Evolutionary conservation across 192 early-diverging fungal species (phyloP).

Genomic region (Coemansia sp.): DNA sequence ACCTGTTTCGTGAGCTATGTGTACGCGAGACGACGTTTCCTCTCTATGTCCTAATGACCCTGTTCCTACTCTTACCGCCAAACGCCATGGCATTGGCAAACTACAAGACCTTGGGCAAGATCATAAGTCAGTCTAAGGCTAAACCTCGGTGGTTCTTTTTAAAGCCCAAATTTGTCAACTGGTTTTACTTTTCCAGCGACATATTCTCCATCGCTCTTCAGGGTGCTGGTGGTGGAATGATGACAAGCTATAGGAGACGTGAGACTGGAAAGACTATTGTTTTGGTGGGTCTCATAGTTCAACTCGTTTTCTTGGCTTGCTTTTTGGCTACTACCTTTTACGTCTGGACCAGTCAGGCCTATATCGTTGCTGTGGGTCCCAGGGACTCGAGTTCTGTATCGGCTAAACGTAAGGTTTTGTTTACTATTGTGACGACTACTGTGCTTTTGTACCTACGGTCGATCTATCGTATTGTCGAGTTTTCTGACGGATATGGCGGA

Average conservation of each 20-base stretch:
- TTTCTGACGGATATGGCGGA: conserved; percentile 47
- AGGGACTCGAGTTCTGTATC: conserved; percentile 14
- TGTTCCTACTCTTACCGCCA: conserved; percentile 41
- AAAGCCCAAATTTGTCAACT: conserved; percentile 40
- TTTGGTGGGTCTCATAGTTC: conserved; percentile 45
- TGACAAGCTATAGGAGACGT: conserved; percentile 16
- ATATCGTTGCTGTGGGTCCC: conserved; percentile 16
- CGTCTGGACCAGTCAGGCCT: conserved; percentile 35
- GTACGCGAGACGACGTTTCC: conserved; percentile 42
- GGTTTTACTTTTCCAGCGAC: conserved; percentile 58
- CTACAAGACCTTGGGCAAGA: conserved; percentile 43
- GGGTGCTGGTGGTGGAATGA: conserved; percentile 56
- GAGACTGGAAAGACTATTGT: conserved; percentile 48
- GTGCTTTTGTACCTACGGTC: conserved; percentile 48
- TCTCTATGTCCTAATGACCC: conserved; percentile 42
- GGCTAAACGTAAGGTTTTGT: conserved; percentile 41
- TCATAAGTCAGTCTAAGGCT: conserved; percentile 16
- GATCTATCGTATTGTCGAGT: conserved; percentile 58
- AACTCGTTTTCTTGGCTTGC: conserved; percentile 51
- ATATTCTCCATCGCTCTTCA: conserved; percentile 53
- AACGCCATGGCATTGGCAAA: conserved; percentile 48
- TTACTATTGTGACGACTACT: conserved; percentile 36
- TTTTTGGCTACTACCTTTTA: conserved; percentile 36
- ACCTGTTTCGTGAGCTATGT: conserved; percentile 40
- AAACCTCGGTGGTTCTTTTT: conserved; percentile 32